These are phyloP conservation scores for Wolfiporia cocos DNA, from an alignment of 1,284 basidiomycete genomes.

Conservation along the genomic window DNA sequence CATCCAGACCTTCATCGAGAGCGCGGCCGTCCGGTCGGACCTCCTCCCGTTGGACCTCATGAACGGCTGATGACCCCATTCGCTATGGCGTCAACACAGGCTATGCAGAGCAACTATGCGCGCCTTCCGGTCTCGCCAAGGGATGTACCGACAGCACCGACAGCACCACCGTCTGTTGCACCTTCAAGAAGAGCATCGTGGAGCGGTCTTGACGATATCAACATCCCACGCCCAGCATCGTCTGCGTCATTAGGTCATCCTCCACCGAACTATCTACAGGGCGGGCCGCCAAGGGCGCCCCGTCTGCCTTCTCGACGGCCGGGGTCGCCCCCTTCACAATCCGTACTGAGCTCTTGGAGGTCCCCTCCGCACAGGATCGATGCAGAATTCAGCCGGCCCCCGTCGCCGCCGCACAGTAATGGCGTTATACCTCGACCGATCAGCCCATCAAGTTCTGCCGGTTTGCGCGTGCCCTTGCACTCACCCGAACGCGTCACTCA, in stretches of 20 bases:
- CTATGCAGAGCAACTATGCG: constrained; percentile 25
- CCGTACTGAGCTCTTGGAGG: constrained; percentile 2
- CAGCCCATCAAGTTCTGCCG: constrained; percentile 2
- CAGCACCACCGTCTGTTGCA: constrained; percentile 17
- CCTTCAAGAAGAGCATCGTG: constrained; percentile 29
- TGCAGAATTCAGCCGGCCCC: constrained; percentile 7
- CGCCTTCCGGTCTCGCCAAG: constrained; percentile 20
- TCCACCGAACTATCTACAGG: constrained; percentile 2
- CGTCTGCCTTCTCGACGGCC: constrained; percentile 11
- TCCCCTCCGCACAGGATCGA: not conserved
- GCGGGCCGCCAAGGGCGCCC: constrained; percentile 5
- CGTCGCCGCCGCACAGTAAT: constrained; percentile 13
- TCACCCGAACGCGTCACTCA: constrained; percentile 8
- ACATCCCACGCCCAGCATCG: constrained; percentile 17
- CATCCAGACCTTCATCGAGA: constrained; percentile 16
- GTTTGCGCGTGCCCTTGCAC: constrained; percentile 13
- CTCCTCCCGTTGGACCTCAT: constrained; percentile 32
- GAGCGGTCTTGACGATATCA: constrained; percentile 17
- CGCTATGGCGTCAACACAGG: constrained; percentile 41
- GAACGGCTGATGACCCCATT: constrained; percentile 38
- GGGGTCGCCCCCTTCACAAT: constrained; percentile 8
- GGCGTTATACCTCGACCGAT: constrained; percentile 10
- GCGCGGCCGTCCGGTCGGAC: constrained; percentile 19
- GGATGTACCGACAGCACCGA: constrained; percentile 13
- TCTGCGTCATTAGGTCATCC: constrained; percentile 8